Evolutionary conservation across 306 rosid genomes (phyloP).

Genomic region (Inga leiocalycina): DNA sequence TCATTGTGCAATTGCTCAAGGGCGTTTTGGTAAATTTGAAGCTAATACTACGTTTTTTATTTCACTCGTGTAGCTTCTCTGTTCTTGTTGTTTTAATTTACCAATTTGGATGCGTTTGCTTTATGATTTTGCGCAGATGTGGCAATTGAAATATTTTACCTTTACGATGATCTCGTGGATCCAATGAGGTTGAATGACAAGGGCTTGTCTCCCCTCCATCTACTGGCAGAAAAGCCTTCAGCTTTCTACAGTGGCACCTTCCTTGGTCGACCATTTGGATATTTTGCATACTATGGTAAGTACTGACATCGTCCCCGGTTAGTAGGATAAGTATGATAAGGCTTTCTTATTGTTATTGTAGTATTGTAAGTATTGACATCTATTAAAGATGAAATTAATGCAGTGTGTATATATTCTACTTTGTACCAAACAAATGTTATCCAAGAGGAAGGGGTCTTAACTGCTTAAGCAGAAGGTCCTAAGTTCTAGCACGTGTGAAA

Average conservation of each 20-base stretch:
- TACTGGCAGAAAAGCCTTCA: neutral
- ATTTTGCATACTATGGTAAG: neutral
- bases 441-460: too few relatives aligned
- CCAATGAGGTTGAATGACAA: neutral
- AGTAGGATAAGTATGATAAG: too few relatives aligned
- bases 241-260: neutral
- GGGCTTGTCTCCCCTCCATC: neutral
- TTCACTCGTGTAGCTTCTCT: too few relatives aligned
- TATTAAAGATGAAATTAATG: too few relatives aligned
- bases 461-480: too few relatives aligned
- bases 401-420: too few relatives aligned
- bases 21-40: neutral
- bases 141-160: neutral
- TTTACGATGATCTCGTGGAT: neutral
- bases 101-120: too few relatives aligned
- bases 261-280: neutral
- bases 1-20: neutral
- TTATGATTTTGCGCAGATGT: neutral
- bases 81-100: too few relatives aligned
- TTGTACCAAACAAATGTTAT: too few relatives aligned
- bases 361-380: neutral
- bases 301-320: too few relatives aligned
- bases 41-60: neutral
- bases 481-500: too few relatives aligned
- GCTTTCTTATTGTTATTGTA: too few relatives aligned